Conservation (phyloP, 2,329 filamentous ascomycete species). For the Colletotrichum aenigma region DNA sequence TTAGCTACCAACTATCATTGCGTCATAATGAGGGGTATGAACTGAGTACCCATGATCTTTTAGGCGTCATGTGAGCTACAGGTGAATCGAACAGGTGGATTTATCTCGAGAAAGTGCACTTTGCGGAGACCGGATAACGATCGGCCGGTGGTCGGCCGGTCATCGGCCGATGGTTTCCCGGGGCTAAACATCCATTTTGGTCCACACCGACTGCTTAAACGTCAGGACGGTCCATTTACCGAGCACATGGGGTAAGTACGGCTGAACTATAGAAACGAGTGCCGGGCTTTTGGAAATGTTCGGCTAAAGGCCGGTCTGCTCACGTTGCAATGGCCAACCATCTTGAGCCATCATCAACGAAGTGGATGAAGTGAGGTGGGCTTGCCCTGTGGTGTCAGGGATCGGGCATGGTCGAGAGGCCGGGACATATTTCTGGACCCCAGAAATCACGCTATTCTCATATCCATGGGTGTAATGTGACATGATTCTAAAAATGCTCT, state of each 20-base stretch:
- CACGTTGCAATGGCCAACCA: background rate
- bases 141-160: background rate
- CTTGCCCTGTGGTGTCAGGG: background rate
- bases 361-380: background rate
- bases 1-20: background rate
- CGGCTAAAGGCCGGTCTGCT: background rate
- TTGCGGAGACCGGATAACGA: background rate
- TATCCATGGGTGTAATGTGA: background rate
- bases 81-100: background rate
- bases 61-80: background rate
- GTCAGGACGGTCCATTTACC: background rate
- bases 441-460: background rate
- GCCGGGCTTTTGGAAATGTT: background rate
- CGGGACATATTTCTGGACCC: background rate
- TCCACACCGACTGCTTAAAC: background rate
- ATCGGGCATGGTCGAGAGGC: background rate
- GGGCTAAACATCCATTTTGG: background rate
- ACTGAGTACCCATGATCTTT: background rate
- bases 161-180: background rate
- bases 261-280: background rate
- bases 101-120: background rate
- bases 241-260: background rate
- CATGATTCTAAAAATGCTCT: background rate
- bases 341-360: background rate
- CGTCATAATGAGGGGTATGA: background rate